Evolutionary conservation across 306 rosid species (phyloP), one percentile per base, ranked within the genome.

Genomic region (Medicago arabica): DNA sequence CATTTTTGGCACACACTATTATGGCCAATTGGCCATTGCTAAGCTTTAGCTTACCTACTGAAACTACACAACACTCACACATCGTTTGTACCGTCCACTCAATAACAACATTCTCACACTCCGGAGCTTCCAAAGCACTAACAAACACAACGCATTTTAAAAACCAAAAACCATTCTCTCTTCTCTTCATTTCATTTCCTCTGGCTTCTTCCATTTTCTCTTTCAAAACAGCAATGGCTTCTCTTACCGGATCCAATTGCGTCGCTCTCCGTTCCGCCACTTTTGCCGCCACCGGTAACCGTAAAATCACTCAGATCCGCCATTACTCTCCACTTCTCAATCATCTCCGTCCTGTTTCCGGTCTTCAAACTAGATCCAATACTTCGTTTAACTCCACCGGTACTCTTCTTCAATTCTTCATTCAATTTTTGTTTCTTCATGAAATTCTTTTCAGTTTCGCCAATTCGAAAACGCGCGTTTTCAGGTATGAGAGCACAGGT

Each of bases 401-500:
- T 93, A 75, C 21, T 38, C 71, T 40, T 58, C 18, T 59, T 57
- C 10, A 0, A 0, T 46, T 67, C 47, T 69, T 16, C 13, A 1
- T 39, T 6, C 9, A 54, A 28, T 34, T 34, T 34, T 34, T 34
- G 0, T 44, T 9, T 31, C 14, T 31, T 16, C 1, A 0, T 47
- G 0, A 13, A 1, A 40, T 53, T 15, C 1, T 23, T 53, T 60
- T 11, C 54, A 59, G 39, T 78, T 77, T 68, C 43, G 47, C 43
- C 18, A 17, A 74, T 69, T 34, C 2, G 21, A 43, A 38, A 23
- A 44, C 7, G 23, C 2, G 51, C 8, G 36, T 9, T 13, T 68
- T 71, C 86, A 91, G 98, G 79, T 68, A 77, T 91, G 79, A 91
- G 88, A 87, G 92, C 96, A 53, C 93, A 93, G 83, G 92, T 88